These are phyloP conservation scores for Saccharomyces hybrid DNA, from an alignment of 1,139 yeast genomes.

Conservation along the genomic window DNA sequence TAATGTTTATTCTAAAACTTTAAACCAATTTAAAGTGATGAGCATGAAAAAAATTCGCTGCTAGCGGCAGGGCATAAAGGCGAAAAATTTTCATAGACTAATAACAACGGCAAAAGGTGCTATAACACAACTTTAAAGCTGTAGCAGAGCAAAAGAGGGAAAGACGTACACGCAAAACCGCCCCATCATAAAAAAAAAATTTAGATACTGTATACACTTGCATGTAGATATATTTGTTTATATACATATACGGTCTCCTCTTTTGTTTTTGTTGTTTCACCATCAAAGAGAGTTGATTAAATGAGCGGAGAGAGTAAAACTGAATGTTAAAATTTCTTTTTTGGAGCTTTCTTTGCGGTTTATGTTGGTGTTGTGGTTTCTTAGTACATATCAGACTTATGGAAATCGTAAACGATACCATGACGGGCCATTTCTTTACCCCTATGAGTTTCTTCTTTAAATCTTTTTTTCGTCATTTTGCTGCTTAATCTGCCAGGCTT, in stretches of 20 bases:
- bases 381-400: constrained; percentile 45
- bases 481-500: constrained; percentile 47
- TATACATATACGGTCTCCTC: constrained; percentile 4
- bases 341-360: not conserved
- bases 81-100: not conserved
- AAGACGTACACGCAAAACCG: not conserved
- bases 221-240: not conserved
- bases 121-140: not conserved
- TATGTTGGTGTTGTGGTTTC: not conserved
- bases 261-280: not conserved
- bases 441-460: constrained; percentile 41
- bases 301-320: not conserved
- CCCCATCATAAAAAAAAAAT: not conserved
- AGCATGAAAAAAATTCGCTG: constrained; percentile 1
- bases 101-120: not conserved
- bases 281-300: not conserved
- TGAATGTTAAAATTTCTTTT: not conserved
- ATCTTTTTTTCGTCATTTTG: constrained; percentile 33
- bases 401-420: constrained; percentile 54
- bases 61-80: not conserved
- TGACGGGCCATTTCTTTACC: constrained; percentile 42
- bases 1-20: not conserved
- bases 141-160: not conserved
- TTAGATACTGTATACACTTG: not conserved
- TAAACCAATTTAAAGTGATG: not conserved